Conservation (phyloP, 192 early-diverging fungal genomes). For the Linnemannia elongata region DNA sequence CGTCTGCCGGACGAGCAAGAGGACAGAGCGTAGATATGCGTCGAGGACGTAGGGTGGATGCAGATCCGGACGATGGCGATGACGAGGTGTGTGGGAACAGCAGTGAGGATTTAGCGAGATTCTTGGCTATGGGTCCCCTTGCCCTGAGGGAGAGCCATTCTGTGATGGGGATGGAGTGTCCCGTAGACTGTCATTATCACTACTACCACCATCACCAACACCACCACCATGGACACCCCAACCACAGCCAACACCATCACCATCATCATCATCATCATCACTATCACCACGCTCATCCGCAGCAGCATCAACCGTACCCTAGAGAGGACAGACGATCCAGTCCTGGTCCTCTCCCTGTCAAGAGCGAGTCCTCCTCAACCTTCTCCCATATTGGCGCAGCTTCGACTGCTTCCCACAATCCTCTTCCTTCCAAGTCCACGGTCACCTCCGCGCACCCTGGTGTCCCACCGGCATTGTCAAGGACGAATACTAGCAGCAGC, state of each 20-base stretch:
- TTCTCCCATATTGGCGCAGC: neutral
- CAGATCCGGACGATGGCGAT: neutral
- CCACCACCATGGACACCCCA: slow-evolving; percentile 9
- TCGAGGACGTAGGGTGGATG: neutral
- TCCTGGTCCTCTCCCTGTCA: neutral
- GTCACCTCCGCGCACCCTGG: neutral
- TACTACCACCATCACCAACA: neutral
- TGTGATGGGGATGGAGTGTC: neutral
- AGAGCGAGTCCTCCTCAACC: neutral
- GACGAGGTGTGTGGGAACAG: neutral
- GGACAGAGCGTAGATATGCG: neutral
- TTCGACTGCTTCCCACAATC: neutral
- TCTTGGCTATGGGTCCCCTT: neutral
- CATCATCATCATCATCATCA: neutral
- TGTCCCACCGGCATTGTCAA: too few relatives aligned
- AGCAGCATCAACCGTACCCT: neutral
- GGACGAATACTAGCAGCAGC: neutral
- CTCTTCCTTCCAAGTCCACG: too few relatives aligned
- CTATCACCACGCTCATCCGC: neutral
- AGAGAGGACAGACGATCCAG: neutral
- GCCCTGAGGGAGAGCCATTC: slow-evolving; percentile 7
- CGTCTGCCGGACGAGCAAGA: too few relatives aligned
- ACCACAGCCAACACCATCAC: neutral
- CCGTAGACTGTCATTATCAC: neutral
- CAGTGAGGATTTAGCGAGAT: neutral